Conservation (phyloP, 2,329 filamentous ascomycete genomes). For the Claviceps purpurea region DNA sequence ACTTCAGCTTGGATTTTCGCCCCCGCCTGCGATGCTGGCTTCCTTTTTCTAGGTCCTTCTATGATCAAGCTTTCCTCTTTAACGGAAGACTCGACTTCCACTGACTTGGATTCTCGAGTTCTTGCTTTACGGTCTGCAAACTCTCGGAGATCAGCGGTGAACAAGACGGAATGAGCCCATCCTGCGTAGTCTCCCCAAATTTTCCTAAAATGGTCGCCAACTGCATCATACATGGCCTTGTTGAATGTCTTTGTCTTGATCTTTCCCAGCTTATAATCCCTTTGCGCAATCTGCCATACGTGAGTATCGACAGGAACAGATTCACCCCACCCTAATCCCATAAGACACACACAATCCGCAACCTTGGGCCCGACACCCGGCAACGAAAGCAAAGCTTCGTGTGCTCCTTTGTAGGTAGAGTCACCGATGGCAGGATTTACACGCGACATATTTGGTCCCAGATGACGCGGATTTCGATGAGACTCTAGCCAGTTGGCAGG, state of each 20-base stretch:
- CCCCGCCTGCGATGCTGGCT: conserved; percentile 8
- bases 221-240: conserved; percentile 75
- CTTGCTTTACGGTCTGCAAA: conserved; percentile 53
- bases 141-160: conserved; percentile 78
- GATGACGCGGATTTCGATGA: conserved; percentile 64
- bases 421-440: conserved; percentile 13
- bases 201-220: conserved; percentile 77
- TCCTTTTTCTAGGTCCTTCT: conserved; percentile 15
- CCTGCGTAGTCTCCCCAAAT: conserved; percentile 91
- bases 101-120: background rate
- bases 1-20: conserved; percentile 9
- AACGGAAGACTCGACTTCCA: conserved; percentile 3
- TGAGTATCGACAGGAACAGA: conserved; percentile 94
- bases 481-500: conserved; percentile 63
- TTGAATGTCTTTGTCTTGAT: conserved; percentile 74
- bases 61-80: conserved; percentile 13
- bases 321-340: conserved; percentile 93
- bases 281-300: conserved; percentile 94
- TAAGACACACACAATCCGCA: conserved; percentile 88
- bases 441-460: conserved; percentile 32
- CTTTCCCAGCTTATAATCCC: conserved; percentile 89
- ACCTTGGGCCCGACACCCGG: conserved; percentile 94
- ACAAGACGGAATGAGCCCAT: conserved; percentile 95
- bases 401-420: conserved; percentile 62
- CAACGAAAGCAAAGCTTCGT: conserved; percentile 63